Conservation (phyloP, 768 basidiomycete genomes). For the Xanthoconium stramineum region DNA sequence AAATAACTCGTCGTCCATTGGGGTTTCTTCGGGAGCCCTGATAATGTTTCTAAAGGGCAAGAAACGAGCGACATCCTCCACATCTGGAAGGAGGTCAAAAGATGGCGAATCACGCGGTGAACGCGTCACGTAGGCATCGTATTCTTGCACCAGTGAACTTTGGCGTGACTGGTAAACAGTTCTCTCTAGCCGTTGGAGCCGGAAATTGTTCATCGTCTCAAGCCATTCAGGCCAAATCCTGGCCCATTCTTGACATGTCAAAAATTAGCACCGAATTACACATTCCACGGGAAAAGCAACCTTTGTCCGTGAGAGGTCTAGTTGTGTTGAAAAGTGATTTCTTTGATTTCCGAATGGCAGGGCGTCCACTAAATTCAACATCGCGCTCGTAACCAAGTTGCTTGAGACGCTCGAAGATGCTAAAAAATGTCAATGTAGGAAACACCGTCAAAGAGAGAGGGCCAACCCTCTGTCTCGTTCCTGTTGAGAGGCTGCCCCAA, state of each 20-base stretch:
- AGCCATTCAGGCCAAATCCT: background rate
- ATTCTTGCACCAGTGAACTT: background rate
- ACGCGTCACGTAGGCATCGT: background rate
- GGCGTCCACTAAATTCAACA: background rate
- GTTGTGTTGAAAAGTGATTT: background rate
- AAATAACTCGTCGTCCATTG: background rate
- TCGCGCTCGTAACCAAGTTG: constrained; percentile 7
- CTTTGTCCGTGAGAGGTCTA: constrained; percentile 5
- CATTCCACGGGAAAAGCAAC: background rate
- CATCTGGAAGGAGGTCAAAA: constrained; percentile 8
- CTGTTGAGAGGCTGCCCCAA: background rate
- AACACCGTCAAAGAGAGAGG: too few species aligned
- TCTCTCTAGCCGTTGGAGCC: background rate
- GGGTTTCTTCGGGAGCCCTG: background rate
- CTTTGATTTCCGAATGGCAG: background rate
- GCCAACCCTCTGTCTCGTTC: background rate
- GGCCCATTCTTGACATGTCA: background rate
- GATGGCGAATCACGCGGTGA: background rate
- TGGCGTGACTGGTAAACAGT: background rate
- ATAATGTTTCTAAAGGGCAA: constrained; percentile 7
- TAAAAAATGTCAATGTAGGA: background rate
- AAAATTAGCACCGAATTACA: background rate
- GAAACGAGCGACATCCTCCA: constrained; percentile 4
- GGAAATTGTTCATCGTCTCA: background rate
- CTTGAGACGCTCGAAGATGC: background rate